phyloP scores from a whole-genome alignment of 805 yeast genomes.

The Candida golubevii region DNA sequence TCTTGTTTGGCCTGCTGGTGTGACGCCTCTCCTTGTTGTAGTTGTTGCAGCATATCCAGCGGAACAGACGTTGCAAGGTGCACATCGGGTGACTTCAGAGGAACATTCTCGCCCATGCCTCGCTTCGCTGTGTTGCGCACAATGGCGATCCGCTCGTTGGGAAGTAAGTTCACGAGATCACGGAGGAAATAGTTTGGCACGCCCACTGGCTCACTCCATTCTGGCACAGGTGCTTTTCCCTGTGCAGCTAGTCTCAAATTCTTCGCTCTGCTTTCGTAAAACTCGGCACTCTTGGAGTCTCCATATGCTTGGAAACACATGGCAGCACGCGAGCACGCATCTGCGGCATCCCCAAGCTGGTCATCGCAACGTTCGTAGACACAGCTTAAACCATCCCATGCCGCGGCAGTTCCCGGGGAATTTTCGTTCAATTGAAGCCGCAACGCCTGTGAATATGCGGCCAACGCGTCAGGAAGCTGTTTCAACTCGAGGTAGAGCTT shows the following conservation, averaged over 20 bases:
- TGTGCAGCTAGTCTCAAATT: constrained; percentile 39
- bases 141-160: constrained; percentile 36
- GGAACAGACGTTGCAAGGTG: too few species aligned
- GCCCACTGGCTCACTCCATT: constrained; percentile 43
- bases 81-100: too few species aligned
- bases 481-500: constrained; percentile 53
- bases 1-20: not conserved
- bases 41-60: too few species aligned
- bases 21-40: not conserved
- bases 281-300: constrained; percentile 37
- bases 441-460: constrained; percentile 65
- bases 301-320: constrained; percentile 46
- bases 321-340: constrained; percentile 52
- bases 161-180: constrained; percentile 41
- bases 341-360: constrained; percentile 56
- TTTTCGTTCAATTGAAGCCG: constrained; percentile 47
- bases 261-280: constrained; percentile 42
- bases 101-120: not conserved
- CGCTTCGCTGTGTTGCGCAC: constrained; percentile 26
- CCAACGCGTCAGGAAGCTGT: constrained; percentile 61
- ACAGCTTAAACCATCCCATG: constrained; percentile 63
- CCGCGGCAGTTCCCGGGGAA: constrained; percentile 47
- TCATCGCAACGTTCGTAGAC: constrained; percentile 63
- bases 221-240: constrained; percentile 43
- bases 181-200: constrained; percentile 42